phyloP scores from a whole-genome alignment of 164 flowering plant genomes.

The Stephania cephalantha region DNA sequence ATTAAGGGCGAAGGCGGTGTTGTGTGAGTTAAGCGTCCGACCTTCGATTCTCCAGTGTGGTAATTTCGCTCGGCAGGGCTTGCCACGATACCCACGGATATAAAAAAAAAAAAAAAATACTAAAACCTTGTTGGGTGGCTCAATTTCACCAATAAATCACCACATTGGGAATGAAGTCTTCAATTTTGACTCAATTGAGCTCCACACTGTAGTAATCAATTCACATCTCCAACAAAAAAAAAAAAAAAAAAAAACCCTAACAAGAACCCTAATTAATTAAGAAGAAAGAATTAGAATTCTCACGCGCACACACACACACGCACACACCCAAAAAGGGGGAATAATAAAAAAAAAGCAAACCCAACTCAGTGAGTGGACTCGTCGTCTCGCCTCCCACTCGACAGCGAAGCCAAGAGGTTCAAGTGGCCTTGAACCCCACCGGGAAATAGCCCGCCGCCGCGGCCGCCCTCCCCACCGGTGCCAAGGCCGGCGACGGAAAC shows the following conservation, averaged over 20 bases:
- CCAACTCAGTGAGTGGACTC: conserved; percentile 32
- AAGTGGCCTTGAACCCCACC: conserved; percentile 45
- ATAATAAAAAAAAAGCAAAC: too few species aligned
- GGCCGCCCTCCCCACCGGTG: conserved; percentile 49
- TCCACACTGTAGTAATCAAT: too few species aligned
- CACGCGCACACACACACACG: neutral
- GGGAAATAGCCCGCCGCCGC: conserved; percentile 57
- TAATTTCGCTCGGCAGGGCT: too few species aligned
- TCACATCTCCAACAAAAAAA: neutral
- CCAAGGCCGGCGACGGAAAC: conserved; percentile 24
- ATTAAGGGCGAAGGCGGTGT: too few species aligned
- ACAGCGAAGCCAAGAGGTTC: conserved; percentile 62
- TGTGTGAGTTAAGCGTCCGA: too few species aligned
- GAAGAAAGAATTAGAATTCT: neutral
- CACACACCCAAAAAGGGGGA: neutral
- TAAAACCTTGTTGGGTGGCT: neutral
- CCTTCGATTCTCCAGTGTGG: too few species aligned
- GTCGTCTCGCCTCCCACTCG: conserved; percentile 48
- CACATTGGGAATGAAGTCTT: too few species aligned
- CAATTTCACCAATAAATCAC: too few species aligned
- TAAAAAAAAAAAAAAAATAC: too few species aligned
- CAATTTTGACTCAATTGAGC: too few species aligned
- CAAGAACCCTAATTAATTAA: neutral
- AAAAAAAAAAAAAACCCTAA: conserved; percentile 1
- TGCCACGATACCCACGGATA: too few species aligned